These are phyloP conservation scores for Tylopilus cervinicoccineus DNA, from an alignment of 768 basidiomycete species.

Conservation along the genomic window DNA sequence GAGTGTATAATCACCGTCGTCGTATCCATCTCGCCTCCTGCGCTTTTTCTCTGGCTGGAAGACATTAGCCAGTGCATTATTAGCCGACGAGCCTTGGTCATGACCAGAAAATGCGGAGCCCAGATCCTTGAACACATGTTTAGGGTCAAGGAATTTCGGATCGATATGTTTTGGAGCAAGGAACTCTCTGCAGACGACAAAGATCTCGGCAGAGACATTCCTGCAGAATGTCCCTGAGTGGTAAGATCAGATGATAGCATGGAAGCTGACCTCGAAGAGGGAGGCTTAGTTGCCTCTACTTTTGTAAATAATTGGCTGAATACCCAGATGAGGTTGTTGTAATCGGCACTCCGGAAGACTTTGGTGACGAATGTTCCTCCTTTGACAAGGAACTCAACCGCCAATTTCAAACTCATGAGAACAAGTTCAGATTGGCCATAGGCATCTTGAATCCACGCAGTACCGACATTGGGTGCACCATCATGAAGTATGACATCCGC, in stretches of 20 bases:
- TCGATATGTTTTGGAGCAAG: constrained; percentile 94
- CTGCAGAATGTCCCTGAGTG: constrained; percentile 35
- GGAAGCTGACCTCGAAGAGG: constrained; percentile 79
- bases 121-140: constrained; percentile 95
- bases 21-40: constrained; percentile 90
- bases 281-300: constrained; percentile 98
- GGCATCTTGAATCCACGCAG: constrained; percentile 98
- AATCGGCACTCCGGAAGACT: constrained; percentile 96
- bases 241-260: background rate
- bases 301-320: constrained; percentile 94
- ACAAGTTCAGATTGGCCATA: constrained; percentile 97
- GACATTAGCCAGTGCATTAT: constrained; percentile 81
- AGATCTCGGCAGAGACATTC: constrained; percentile 99
- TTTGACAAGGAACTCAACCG: constrained; percentile 89
- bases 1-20: constrained; percentile 88
- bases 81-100: constrained; percentile 52
- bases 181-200: constrained; percentile 96
- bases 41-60: constrained; percentile 98
- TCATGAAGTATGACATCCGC: constrained; percentile 98
- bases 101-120: constrained; percentile 41
- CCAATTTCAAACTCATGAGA: constrained; percentile 90
- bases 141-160: constrained; percentile 96
- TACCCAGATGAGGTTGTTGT: constrained; percentile 98
- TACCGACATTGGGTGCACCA: constrained; percentile 98
- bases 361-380: constrained; percentile 97